Evolutionary conservation across 768 basidiomycete genomes (phyloP), one percentile per base, ranked within the genome.

Genomic region (Termitomyces bulborhizus): DNA sequence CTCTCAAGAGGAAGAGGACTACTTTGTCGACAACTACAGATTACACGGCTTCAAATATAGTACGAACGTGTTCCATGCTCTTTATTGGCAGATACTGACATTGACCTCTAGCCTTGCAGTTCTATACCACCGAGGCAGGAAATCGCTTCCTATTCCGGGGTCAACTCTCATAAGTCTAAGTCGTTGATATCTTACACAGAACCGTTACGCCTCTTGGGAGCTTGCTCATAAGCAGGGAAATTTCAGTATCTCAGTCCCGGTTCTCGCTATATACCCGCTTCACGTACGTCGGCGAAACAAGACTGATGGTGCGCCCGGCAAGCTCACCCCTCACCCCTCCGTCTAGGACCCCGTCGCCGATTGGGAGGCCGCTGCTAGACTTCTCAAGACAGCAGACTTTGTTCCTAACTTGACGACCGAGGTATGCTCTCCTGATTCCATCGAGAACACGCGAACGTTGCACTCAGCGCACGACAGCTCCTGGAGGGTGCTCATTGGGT

Each of bases 21-120:
- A 88, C 62, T 80, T 87, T 56, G 77, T 88, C 0, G 76, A 86
- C 49, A 80, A 84, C 58, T 89, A 80, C 59, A 62, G 63, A 40
- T 69, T 70, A 9, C 83, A 82, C 59, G 81, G 83, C 0, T 88
- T 89, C 61, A 69, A 73, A 49, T 64, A 82, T 54, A 85, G 88
- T 88, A 59, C 24, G 84, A 29, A 8, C 13, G 4, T 13, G 0
- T 71, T 12, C 31, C 27, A 37, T 39, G 11, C 7, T 46, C 18
- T 31, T 6, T n/a, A 15, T 45, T 18, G 27, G n/a, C n/a, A 31
- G 31, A 40, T 37, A 45, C 31, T 46, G 29, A 56, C 31, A 13
- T 46, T 5, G 39, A 13, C 41, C 37, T 26, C 6, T 55, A 89
- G 87, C 83, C 16, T 64, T 89, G 7, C 76, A 85, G 58, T 88